Base-by-base conservation (phyloP, 257 asterid species). In the Capsicum chinense region DNA sequence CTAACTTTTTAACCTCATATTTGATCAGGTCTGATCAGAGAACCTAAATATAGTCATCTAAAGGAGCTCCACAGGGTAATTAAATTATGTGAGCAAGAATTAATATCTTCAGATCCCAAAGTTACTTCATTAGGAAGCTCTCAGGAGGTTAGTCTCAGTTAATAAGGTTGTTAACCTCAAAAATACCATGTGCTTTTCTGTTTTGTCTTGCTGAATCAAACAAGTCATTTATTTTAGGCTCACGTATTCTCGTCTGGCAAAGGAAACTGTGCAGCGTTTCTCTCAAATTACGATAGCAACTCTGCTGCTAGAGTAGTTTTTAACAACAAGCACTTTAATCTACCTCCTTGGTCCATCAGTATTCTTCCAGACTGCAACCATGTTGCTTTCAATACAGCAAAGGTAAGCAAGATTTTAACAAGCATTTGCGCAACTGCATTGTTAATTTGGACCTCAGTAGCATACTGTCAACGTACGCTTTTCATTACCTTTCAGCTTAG, bases 301-400 rank as follows among this genome's bases (percentile, higher is more conserved):
- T 82, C 92, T 33, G 88, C 90, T 19, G 92, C 84, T 7, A 90
- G 64, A 74, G 91, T 93, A 64, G 37, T 87, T 26, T 93, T 93
- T 86, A 92, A 88, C 52, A 86, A 87, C 42, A 85, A 15, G 70
- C 90, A 90, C 87, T 89, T 91, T 76, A 88, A 86, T 56, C 88
- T 93, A 54, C 95, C 95, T 81, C 93, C 97, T 82, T 93, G 97
- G 97, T 93, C 97, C 5, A 85, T 92, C 81, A 93, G 97, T 89
- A 87, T 93, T 69, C 93, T 93, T 54, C 97, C 97, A 15, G 94
- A 92, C 88, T 93, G 97, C 86, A 86, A 33, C 71, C 87, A 93
- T 44, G 94, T 86, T 6, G 92, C 88, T 82, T 92, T 90, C 78
- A 93, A 93, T 85, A 91, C 97, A 48, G 95, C 94, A 83, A 87